phyloP scores from a whole-genome alignment of 306 rosid species.

The Pyrus communis region DNA sequence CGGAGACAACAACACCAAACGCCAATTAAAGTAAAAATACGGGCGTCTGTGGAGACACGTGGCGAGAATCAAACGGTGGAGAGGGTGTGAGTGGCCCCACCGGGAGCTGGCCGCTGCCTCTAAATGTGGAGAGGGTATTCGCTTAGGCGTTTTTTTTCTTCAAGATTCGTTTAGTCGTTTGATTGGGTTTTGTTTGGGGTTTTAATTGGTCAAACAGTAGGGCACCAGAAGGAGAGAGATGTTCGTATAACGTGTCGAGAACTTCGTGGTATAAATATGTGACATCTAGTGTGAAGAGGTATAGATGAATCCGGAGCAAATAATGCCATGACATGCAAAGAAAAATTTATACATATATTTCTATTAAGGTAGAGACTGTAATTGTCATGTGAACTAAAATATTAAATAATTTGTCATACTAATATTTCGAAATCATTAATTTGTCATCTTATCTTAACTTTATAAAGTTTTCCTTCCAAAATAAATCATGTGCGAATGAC shows the following conservation, averaged over 20 bases:
- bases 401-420: too few species aligned
- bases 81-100: not conserved
- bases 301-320: too few species aligned
- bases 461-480: not conserved
- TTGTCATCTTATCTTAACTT: too few species aligned
- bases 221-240: not conserved
- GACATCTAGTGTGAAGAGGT: too few species aligned
- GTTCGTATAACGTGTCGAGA: not conserved
- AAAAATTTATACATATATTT: too few species aligned
- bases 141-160: not conserved
- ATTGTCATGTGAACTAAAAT: too few species aligned
- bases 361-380: too few species aligned
- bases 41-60: not conserved
- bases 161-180: not conserved
- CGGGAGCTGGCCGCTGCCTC: conserved; percentile 7
- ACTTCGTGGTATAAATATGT: too few species aligned
- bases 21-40: not conserved
- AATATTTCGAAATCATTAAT: too few species aligned
- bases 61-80: conserved; percentile 6
- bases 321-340: too few species aligned
- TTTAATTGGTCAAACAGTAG: not conserved
- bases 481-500: not conserved
- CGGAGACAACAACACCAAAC: not conserved
- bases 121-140: not conserved
- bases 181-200: not conserved